Percentiles rank a stretch among this genome's conserved stretches.
These are phyloP conservation scores for Ceratocystis colombiana DNA, from an alignment of 2,329 filamentous ascomycete species.

Conservation along the genomic window DNA sequence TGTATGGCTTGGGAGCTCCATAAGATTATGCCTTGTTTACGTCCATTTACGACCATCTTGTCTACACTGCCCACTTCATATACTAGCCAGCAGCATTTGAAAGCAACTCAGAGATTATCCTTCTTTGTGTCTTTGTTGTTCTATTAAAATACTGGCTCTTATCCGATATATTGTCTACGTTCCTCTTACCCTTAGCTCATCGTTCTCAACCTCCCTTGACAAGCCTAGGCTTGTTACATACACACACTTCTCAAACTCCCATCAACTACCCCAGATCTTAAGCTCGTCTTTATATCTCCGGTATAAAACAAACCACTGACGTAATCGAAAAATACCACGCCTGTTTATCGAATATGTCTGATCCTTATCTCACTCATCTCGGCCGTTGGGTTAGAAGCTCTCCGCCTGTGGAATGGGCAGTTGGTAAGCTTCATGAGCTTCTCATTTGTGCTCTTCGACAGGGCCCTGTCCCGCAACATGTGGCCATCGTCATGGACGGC, in stretches of 20 bases:
- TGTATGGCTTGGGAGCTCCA: not conserved
- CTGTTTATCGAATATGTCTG: constrained; percentile 38
- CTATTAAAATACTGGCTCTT: not conserved
- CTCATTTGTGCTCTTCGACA: constrained; percentile 82
- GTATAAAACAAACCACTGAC: not conserved
- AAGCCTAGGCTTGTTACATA: not conserved
- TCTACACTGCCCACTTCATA: not conserved
- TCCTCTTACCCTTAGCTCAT: not conserved
- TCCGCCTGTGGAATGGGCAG: constrained; percentile 83
- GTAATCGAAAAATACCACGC: not conserved
- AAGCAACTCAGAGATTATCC: not conserved
- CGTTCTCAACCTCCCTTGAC: not conserved
- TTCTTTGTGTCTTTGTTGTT: not conserved
- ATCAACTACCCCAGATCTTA: not conserved
- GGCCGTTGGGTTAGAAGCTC: constrained; percentile 70
- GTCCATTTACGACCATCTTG: not conserved
- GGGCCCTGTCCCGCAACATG: constrained; percentile 84
- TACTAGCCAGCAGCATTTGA: not conserved
- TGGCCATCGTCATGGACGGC: constrained; percentile 99
- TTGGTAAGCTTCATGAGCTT: constrained; percentile 67
- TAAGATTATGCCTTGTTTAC: constrained; percentile 10
- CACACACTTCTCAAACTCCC: not conserved
- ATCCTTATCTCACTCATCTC: constrained; percentile 42
- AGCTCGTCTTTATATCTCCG: not conserved
- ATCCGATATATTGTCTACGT: not conserved